These are phyloP conservation scores for Cryphonectria naterciae DNA, from an alignment of 2,329 filamentous ascomycete species.

Conservation along the genomic window DNA sequence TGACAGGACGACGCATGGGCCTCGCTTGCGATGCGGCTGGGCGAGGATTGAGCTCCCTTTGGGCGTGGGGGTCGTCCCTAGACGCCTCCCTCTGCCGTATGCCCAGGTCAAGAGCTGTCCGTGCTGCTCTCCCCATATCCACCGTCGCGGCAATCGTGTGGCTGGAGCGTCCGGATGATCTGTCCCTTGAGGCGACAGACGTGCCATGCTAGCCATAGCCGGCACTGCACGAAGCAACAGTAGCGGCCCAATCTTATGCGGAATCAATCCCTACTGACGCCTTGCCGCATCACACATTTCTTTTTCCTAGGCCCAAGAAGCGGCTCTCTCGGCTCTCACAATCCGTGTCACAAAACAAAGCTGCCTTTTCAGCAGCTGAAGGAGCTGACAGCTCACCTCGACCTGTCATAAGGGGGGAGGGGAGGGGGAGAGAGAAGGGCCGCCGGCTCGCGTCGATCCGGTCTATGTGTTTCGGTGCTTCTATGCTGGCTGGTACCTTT, in stretches of 20 bases:
- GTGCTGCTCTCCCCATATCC: slow-evolving; percentile 4
- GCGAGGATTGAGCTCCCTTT: neutral
- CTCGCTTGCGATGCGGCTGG: slow-evolving; percentile 1
- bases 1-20: neutral
- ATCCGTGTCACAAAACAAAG: neutral
- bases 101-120: neutral
- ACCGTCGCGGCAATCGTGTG: slow-evolving; percentile 14
- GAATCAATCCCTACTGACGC: neutral
- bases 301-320: neutral
- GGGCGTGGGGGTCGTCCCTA: neutral
- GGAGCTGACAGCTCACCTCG: slow-evolving; percentile 10
- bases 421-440: neutral
- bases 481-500: neutral
- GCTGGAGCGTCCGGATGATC: slow-evolving; percentile 16
- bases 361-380: slow-evolving; percentile 3
- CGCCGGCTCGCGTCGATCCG: neutral
- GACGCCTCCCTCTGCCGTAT: slow-evolving; percentile 6
- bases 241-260: neutral
- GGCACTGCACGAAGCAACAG: slow-evolving; percentile 11
- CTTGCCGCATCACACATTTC: neutral
- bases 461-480: slow-evolving; percentile 2
- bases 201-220: neutral
- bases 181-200: slow-evolving; percentile 6
- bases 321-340: neutral
- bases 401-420: neutral